Base-by-base conservation (phyloP, 192 early-diverging fungal species). In the Coemansia sp. region DNA sequence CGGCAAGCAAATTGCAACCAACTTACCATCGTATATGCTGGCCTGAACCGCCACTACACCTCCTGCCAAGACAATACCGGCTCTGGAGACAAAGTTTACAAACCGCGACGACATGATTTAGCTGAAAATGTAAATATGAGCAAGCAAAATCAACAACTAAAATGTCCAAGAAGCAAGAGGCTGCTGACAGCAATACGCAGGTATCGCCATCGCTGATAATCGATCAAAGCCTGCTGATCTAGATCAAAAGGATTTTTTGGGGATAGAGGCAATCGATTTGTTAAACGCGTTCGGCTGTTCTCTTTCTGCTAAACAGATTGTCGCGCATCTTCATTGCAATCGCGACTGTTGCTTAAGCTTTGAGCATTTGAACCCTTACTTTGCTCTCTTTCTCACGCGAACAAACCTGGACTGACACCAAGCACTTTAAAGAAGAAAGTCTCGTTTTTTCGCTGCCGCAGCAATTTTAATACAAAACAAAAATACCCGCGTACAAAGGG, bases 1-100 rank as follows among this genome's bases (percentile, higher is more conserved):
- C 23, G 19, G 11, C 27, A 23, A 5, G 17, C 24, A 12, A 51
- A 27, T 19, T 25, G 64, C 56, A 41, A 47, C 24, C 27, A 11
- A 50, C 76, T 74, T 89, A 94, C 94, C 95, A 81, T 96, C 93
- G 77, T 96, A 97, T 80, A 98, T 91, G 66, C 91, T 89, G 70
- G 88, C 87, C 80, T 94, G 91, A 25, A 88, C 62, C 51, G 88
- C 90, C 45, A 84, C 80, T 21, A 89, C 84, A 48, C 83, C 86
- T 24, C 85, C 78, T 47, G 89, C 88, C 61, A 95, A 58, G 23
- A 89, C 93, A 59, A 97, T 75, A 37, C 91, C 92, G 73, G 85
- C 79, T 57, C 92, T 91, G 39, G 94, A 88, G 32, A 98, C 79
- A 41, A 82, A 85, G 64, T 87, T 84, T 21, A 92, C 78, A 2